A percentile compares a stretch with the other conserved stretches of the same genome.
These are phyloP conservation scores for Senna tora DNA, from an alignment of 306 rosid species.

Conservation along the genomic window DNA sequence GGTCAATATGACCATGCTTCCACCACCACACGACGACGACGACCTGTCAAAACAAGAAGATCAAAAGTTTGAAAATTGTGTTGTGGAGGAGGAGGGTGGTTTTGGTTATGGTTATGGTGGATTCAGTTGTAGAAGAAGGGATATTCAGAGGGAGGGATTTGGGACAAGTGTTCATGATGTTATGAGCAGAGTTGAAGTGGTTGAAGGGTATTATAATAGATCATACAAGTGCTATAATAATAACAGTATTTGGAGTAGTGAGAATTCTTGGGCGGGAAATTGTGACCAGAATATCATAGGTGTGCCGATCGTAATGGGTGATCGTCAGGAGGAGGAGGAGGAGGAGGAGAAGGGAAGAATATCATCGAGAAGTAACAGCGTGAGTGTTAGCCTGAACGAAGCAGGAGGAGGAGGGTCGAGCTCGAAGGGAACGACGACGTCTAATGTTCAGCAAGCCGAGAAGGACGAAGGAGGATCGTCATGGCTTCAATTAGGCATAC, in stretches of 20 bases:
- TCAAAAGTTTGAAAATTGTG: too few relatives aligned
- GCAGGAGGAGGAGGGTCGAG: slow-evolving; percentile 36
- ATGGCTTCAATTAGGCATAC: slow-evolving; percentile 91
- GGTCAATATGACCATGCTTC: slow-evolving; percentile 21
- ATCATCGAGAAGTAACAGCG: too few relatives aligned
- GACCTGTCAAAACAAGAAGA: slow-evolving; percentile 5
- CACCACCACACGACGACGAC: background rate
- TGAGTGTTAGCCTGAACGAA: too few relatives aligned
- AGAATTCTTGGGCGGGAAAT: slow-evolving; percentile 45
- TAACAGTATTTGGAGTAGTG: background rate
- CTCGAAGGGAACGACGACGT: slow-evolving; percentile 31
- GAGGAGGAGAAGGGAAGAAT: too few relatives aligned
- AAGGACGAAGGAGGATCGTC: slow-evolving; percentile 30
- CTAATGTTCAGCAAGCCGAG: background rate
- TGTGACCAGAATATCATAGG: slow-evolving; percentile 43
- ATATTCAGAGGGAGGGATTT: too few relatives aligned
- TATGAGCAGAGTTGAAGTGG: slow-evolving; percentile 56
- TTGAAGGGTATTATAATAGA: slow-evolving; percentile 20
- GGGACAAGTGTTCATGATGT: slow-evolving; percentile 31
- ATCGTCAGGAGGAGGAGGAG: background rate
- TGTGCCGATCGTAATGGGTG: slow-evolving; percentile 51
- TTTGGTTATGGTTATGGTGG: background rate
- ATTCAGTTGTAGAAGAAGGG: background rate
- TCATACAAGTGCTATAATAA: background rate
- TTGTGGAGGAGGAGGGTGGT: background rate